Conservation (phyloP, 768 basidiomycete genomes). For the Phaffia tasmanica region DNA sequence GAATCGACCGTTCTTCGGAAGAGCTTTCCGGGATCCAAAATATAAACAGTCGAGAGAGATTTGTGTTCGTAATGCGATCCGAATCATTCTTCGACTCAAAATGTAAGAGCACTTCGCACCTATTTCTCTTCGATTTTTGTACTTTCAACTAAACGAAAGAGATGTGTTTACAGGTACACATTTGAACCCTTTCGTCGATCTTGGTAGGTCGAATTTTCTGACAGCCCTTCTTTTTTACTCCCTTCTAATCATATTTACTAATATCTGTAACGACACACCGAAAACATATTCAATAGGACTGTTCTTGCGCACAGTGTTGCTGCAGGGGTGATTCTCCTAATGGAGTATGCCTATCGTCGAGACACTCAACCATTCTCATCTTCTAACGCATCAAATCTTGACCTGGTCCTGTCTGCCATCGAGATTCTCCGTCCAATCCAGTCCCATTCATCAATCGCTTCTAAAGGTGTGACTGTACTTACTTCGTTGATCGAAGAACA, state of each 20-base stretch:
- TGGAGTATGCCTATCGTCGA: no score
- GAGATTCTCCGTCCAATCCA: constrained; percentile 13
- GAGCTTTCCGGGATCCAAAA: constrained; percentile 27
- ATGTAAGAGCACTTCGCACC: not conserved
- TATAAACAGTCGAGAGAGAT: constrained; percentile 20
- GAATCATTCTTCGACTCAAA: not conserved
- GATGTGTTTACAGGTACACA: no score
- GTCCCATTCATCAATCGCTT: constrained; percentile 16
- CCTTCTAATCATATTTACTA: not conserved
- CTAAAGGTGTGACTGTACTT: constrained; percentile 21
- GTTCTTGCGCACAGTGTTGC: no score
- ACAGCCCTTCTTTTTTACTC: not conserved
- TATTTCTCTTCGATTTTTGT: no score
- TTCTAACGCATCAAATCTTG: no score
- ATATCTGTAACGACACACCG: not conserved
- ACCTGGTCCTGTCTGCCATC: constrained; percentile 8
- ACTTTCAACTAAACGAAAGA: no score
- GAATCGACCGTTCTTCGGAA: constrained; percentile 28
- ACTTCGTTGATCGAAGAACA: constrained; percentile 17
- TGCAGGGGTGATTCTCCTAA: no score
- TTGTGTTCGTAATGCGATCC: not conserved
- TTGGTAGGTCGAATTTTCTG: no score
- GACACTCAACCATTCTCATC: no score
- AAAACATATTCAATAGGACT: no score
- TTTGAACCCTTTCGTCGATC: no score